phyloP scores from a whole-genome alignment of 176 grass and related monocot species.

The Metroxylon sagu region DNA sequence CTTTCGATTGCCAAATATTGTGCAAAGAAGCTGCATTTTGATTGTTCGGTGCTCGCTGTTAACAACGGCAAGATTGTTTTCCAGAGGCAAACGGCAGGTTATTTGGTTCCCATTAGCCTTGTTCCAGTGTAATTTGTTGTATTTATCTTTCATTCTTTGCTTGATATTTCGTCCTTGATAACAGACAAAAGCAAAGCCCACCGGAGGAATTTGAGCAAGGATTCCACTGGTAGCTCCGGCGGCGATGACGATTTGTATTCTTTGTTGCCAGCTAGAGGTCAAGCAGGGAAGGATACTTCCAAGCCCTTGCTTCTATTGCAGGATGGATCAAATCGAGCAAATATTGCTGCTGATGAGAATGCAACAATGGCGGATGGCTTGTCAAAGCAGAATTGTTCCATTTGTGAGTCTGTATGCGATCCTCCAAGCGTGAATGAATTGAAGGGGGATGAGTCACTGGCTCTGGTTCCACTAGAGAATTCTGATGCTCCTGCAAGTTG shows the following conservation, averaged over 20 bases:
- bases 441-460: constrained; percentile 16
- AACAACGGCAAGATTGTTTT: constrained; percentile 87
- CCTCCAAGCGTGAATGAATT: constrained; percentile 11
- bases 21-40: constrained; percentile 60
- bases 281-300: constrained; percentile 34
- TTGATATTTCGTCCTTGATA: neutral
- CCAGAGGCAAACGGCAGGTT: constrained; percentile 44
- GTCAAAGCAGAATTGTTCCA: constrained; percentile 29
- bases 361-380: constrained; percentile 19
- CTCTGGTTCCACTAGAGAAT: constrained; percentile 7
- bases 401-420: constrained; percentile 13
- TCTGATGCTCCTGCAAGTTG: constrained; percentile 24
- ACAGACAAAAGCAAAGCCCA: constrained; percentile 7
- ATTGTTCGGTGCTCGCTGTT: constrained; percentile 62
- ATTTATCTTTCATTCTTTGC: neutral
- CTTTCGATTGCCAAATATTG: constrained; percentile 77
- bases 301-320: constrained; percentile 23
- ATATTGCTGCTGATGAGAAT: constrained; percentile 28
- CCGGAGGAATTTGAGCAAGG: constrained; percentile 31
- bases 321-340: constrained; percentile 15
- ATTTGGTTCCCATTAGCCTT: neutral
- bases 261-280: constrained; percentile 25
- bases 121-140: neutral
- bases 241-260: constrained; percentile 41
- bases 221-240: constrained; percentile 21